Evolutionary conservation across 2,329 filamentous ascomycete genomes (phyloP), one percentile per base, ranked within the genome.

Genomic region (Ophiostoma populinum): DNA sequence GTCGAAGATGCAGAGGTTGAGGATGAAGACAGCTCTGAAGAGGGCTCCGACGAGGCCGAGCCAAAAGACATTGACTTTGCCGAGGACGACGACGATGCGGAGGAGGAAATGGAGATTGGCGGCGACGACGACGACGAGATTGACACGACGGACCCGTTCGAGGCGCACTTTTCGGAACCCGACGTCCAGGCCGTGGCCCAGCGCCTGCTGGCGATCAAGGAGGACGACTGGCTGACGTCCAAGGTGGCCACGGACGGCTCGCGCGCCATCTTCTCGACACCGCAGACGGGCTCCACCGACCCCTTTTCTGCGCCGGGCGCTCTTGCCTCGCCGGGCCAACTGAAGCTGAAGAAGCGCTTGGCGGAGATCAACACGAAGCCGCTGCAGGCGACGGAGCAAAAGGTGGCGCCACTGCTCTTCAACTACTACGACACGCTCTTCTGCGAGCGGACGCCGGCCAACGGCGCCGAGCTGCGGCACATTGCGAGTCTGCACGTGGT

Each of bases 361-460:
- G 58, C 59, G 16, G 62, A 69, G 36, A 24, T 33, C 34, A 60
- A 70, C 45, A 56, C 71, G 30, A 54, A 66, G 3, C 56, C 57
- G 4, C 72, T 92, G 39, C 63, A 71, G 36, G 55, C 62, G 1
- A 52, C 75, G 1, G 74, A 83, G 47, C 67, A 75, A 45, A 61
- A 65, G 2, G 48, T 94, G 24, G 72, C 77, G 2, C 70, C 78
- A 0, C 62, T 78, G 8, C 61, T 93, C 1, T 93, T 92, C 52
- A 72, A 74, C 45, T 93, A 95, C 50, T 69, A 72, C 36, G 87
- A 95, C 49, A 46, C 92, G 1, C 56, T 94, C 1, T 80, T 80
- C 48, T 81, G 77, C 37, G 72, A 74, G 35, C 68, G 87, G 28
- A 81, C 69, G 1, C 55, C 75, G 2, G 58, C 64, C 12, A 90